phyloP scores from a whole-genome alignment of 148 eudicot genomes.

The Mesembryanthemum crystallinum region DNA sequence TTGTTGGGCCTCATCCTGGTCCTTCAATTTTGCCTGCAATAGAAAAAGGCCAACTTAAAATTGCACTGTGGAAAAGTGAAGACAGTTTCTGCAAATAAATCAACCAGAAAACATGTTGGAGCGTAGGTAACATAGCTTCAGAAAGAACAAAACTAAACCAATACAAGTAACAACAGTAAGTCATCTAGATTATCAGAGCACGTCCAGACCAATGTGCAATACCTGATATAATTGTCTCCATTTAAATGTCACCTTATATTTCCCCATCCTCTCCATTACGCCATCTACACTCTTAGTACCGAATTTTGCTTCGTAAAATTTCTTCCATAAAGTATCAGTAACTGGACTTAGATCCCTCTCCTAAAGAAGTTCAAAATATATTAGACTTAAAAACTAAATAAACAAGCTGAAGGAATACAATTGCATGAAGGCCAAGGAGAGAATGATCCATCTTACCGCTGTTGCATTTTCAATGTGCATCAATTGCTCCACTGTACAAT shows the following conservation, averaged over 20 bases:
- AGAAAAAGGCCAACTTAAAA: constrained; percentile 8
- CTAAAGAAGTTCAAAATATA: constrained; percentile 37
- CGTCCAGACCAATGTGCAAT: background rate
- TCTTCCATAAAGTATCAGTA: constrained; percentile 84
- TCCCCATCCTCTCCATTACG: constrained; percentile 53
- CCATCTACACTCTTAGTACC: constrained; percentile 40
- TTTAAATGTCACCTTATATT: constrained; percentile 32
- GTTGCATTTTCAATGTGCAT: constrained; percentile 72
- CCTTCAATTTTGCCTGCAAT: constrained; percentile 66
- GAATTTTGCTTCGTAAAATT: constrained; percentile 54
- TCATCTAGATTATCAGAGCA: background rate
- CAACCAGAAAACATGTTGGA: background rate
- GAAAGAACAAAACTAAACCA: background rate
- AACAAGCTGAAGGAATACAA: background rate
- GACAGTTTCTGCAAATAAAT: background rate
- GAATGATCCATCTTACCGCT: constrained; percentile 45
- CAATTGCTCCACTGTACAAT: constrained; percentile 79
- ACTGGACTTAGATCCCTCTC: constrained; percentile 80
- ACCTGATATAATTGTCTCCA: constrained; percentile 89
- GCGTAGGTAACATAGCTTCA: constrained; percentile 4
- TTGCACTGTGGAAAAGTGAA: background rate
- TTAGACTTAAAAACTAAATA: background rate
- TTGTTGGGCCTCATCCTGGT: constrained; percentile 50
- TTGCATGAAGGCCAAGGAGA: background rate
- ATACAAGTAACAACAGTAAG: background rate